Base-by-base conservation (phyloP, 2,329 filamentous ascomycete species). In the Claviceps africana region DNA sequence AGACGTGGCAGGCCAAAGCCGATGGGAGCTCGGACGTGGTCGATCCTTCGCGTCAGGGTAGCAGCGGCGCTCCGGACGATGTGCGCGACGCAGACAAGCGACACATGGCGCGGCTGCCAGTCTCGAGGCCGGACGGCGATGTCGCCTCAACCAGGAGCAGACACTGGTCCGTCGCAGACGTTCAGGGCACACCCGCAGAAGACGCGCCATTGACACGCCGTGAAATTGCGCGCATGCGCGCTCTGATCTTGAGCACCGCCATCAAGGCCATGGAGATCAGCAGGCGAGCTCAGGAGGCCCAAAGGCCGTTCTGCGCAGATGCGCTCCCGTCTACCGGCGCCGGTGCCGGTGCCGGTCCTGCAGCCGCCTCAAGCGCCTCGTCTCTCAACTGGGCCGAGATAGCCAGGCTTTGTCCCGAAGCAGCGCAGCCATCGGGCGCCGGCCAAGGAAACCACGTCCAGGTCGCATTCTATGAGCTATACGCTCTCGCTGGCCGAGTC, bases 231-330 rank as follows among this genome's bases (percentile, higher is more conserved):
- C 82, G 88, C n/a, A 76, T 90, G 2, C 78, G 82, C 53, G 79
- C 88, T 0, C 73, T 94, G 9, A 78, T 95, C 42, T 73, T 95
- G 22, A 86, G 83, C 56, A 88, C 88, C 0, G 90, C 89, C n/a
- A 83, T 96, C 62, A 95, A 94, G 68, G 90, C 91, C 0, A 82
- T 82, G 61, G 87, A 93, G 62, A 86, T 96, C 51, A 75, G 76
- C 30, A 77, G 82, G 4, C 79, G 84, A 47, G 82, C 85, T 4
- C 69, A 82, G 45, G 72, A 74, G 37, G 63, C 65, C 10, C 67
- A 67, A 48, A 63, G 67, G 19, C 64, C 72, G 0, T 66, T 69
- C 30, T 51, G 53, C 51, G 54, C 58, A 1, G 57, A 58, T 6
- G 55, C 53, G 45, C 51, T 59, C 9, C 48, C 55, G 22, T 47